phyloP scores from a whole-genome alignment of 192 early-diverging fungal species.

The Coemansia reversa region DNA sequence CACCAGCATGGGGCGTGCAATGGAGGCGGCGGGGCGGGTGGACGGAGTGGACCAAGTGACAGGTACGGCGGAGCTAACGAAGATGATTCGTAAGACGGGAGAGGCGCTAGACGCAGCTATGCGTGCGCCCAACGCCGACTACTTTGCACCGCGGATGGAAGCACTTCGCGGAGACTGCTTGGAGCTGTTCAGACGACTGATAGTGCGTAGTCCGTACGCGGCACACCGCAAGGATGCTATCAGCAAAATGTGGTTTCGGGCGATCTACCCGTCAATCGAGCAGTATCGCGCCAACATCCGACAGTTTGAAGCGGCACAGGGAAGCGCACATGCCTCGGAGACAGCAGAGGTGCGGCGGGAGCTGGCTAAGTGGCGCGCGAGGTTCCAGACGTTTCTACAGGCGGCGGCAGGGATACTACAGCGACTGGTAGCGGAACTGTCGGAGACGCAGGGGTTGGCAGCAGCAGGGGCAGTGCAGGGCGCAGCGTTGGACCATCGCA shows the following conservation, averaged over 20 bases:
- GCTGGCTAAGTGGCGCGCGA: slow-evolving; percentile 37
- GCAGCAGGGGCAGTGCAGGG: slow-evolving; percentile 11
- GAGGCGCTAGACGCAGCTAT: slow-evolving; percentile 30
- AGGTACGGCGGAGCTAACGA: slow-evolving; percentile 46
- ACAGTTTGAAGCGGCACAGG: slow-evolving; percentile 19
- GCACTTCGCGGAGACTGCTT: slow-evolving; percentile 31
- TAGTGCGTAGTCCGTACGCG: slow-evolving; percentile 46
- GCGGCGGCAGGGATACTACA: slow-evolving; percentile 31
- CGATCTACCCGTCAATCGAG: slow-evolving; percentile 41
- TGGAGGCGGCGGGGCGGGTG: neutral
- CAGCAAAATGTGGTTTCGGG: slow-evolving; percentile 48
- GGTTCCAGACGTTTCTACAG: slow-evolving; percentile 40
- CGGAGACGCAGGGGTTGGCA: slow-evolving; percentile 28
- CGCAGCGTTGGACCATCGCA: slow-evolving; percentile 32
- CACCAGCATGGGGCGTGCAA: neutral
- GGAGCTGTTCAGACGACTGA: slow-evolving; percentile 44
- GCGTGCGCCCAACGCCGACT: slow-evolving; percentile 19
- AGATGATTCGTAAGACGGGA: slow-evolving; percentile 32
- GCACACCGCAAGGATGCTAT: slow-evolving; percentile 46
- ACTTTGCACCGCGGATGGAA: slow-evolving; percentile 37
- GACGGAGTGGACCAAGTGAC: slow-evolving; percentile 15
- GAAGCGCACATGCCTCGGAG: slow-evolving; percentile 18
- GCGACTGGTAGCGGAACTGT: slow-evolving; percentile 36
- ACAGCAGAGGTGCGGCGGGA: slow-evolving; percentile 25
- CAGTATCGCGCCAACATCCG: slow-evolving; percentile 48